phyloP scores from a whole-genome alignment of 23 red algal species.

The Gracilaria domingensis region DNA sequence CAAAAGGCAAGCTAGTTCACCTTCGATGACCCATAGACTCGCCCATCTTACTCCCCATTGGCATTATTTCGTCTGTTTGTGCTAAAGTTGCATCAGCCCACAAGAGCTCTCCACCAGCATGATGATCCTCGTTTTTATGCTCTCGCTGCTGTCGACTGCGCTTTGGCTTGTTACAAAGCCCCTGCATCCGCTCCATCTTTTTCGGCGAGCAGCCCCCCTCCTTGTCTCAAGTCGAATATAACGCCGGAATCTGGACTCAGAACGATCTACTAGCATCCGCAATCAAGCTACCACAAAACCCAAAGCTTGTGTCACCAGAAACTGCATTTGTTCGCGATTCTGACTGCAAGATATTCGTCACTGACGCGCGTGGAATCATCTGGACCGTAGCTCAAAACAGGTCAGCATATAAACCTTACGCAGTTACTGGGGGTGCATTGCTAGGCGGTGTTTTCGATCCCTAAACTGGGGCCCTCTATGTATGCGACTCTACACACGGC shows the following conservation, averaged over 20 bases:
- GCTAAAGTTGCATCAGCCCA: too few relatives aligned
- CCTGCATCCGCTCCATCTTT: background rate
- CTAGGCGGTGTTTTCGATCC: conserved; percentile 1
- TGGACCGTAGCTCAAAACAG: conserved; percentile 20
- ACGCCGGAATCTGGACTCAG: background rate
- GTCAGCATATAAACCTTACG: background rate
- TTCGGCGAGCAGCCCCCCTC: background rate
- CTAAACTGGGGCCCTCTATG: conserved; percentile 14
- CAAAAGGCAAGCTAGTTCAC: too few relatives aligned
- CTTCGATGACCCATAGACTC: too few relatives aligned
- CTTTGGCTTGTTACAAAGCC: conserved; percentile 3
- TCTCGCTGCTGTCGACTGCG: background rate
- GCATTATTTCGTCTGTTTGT: too few relatives aligned
- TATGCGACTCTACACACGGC: conserved; percentile 15
- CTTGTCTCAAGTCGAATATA: background rate
- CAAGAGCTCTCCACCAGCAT: too few relatives aligned
- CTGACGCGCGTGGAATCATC: conserved; percentile 16
- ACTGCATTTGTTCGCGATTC: conserved; percentile 17
- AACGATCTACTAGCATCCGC: conserved; percentile 4
- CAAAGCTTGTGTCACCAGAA: background rate
- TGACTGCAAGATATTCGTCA: conserved; percentile 21
- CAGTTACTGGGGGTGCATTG: conserved; percentile 15
- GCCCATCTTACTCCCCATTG: too few relatives aligned
- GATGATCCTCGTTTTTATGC: background rate
- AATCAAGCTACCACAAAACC: background rate